These are phyloP conservation scores for Pseudogymnoascus sp. DNA, from an alignment of 2,329 filamentous ascomycete genomes.

Conservation along the genomic window DNA sequence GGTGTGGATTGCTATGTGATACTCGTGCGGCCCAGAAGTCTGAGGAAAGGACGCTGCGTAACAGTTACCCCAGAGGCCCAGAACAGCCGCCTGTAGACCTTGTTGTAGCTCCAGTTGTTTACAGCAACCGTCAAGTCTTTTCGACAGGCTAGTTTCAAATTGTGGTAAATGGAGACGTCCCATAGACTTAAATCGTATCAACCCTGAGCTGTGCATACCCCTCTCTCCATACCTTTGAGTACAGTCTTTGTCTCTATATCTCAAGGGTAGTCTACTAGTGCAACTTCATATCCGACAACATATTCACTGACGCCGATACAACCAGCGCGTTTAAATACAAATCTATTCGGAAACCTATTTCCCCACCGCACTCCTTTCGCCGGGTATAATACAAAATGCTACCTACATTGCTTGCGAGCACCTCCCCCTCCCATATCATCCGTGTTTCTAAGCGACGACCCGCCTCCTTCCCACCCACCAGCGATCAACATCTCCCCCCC, in stretches of 20 bases:
- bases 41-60: no score
- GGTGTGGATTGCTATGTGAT: not conserved
- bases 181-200: no score
- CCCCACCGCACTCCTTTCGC: not conserved
- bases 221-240: no score
- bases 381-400: slow-evolving; percentile 8
- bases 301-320: not conserved
- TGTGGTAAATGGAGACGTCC: no score
- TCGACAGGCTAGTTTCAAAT: no score
- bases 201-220: no score
- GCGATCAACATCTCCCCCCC: not conserved
- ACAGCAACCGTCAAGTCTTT: no score
- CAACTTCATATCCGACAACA: not conserved
- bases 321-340: not conserved
- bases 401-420: slow-evolving; percentile 6
- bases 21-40: no score
- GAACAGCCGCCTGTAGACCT: no score
- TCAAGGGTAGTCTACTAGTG: not conserved
- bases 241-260: not conserved
- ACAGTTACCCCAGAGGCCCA: no score
- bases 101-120: no score
- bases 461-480: not conserved
- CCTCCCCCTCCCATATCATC: not conserved
- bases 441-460: not conserved
- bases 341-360: not conserved